A percentile compares a stretch with the other conserved stretches of the same genome.
These are phyloP conservation scores for Rosa lucieae DNA, from an alignment of 306 rosid genomes.

Conservation along the genomic window DNA sequence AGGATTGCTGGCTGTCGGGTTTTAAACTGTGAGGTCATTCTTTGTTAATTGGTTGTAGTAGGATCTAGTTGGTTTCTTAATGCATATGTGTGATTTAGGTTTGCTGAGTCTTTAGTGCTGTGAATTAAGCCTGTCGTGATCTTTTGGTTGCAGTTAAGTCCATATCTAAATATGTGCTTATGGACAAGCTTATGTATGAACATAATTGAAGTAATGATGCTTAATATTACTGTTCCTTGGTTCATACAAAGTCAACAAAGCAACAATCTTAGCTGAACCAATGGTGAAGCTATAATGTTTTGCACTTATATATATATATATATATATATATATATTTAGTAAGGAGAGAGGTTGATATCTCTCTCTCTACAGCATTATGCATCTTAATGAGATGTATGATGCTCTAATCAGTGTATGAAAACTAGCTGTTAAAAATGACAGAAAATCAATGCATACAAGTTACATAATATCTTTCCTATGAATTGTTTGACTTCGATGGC, in stretches of 20 bases:
- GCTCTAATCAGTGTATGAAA: neutral
- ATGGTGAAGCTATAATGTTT: neutral
- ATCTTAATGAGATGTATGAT: too few species aligned
- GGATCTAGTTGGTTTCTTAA: neutral
- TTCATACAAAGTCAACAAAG: neutral
- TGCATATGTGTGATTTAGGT: neutral
- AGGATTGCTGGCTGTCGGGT: neutral
- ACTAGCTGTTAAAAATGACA: neutral
- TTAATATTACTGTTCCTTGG: neutral
- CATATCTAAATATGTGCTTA: neutral
- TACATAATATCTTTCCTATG: neutral
- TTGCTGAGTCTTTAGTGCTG: neutral
- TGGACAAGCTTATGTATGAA: neutral
- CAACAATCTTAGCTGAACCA: neutral
- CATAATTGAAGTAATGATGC: neutral
- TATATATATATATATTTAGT: too few species aligned
- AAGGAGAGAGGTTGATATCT: too few species aligned
- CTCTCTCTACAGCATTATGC: too few species aligned
- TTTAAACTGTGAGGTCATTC: neutral
- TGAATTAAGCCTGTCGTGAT: neutral
- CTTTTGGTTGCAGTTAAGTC: neutral
- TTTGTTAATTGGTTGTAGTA: neutral
- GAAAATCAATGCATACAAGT: neutral
- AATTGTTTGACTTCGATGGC: too few species aligned
- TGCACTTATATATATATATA: too few species aligned